Evolutionary conservation across 306 rosid genomes (phyloP), one percentile per base, ranked within the genome.

Genomic region (Castanea mollissima): DNA sequence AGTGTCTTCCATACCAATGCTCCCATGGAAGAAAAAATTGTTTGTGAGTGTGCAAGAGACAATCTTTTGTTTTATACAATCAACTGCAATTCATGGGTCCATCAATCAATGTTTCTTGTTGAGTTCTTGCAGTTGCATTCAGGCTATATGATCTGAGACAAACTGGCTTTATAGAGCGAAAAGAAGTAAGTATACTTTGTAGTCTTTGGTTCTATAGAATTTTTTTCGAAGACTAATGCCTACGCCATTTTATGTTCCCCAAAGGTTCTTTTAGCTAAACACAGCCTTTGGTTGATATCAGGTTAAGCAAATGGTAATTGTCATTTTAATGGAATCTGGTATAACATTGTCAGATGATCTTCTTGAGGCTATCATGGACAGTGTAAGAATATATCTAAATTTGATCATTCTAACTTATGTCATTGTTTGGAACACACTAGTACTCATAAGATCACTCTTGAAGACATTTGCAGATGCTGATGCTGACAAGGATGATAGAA

Each of bases 261-360:
- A 7, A 25, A 13, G n/a, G 18, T 12, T 2, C 34, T 72, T 65
- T 23, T 51, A 32, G 41, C 80, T 81, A 27, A 8, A 41, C 74
- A 21, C 76, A 69, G 35, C 74, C 31, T 71, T 70, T 71, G 65
- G 65, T 65, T 85, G 83, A 59, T 86, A 82, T 80, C 74, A 94
- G 97, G 91, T 94, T 46, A 94, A 88, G 89, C 89, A 86, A 87
- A 94, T 94, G 98, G 90, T 94, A 27, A 34, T 77, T 71, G 98
- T 96, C 29, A 80, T 91, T 74, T 78, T 87, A 88, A 82, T 80
- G 90, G 98, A 94, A 83, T 92, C 86, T 15, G 94, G 89, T 12
- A 71, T 49, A 80, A 83, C 64, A 78, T 74, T 94, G 56, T 55
- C 96, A 2, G 97, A 92, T 78, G 94, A 94, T 80, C 88, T 91